Evolutionary conservation across 2,329 filamentous ascomycete species (phyloP).

Genomic region (Pseudogymnoascus sp.): DNA sequence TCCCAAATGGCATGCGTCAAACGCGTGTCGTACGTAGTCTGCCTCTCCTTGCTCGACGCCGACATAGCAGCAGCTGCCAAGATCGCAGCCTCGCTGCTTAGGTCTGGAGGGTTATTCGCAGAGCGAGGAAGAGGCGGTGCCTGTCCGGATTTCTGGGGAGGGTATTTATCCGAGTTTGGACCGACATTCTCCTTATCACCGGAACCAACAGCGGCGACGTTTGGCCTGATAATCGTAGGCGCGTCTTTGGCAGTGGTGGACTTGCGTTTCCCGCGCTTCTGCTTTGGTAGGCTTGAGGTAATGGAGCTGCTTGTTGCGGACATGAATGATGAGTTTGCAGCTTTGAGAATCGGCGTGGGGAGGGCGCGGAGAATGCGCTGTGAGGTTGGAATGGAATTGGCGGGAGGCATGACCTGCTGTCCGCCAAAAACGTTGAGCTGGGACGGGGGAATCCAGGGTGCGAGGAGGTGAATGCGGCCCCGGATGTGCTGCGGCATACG

Average conservation of each 20-base stretch:
- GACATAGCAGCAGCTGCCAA: conserved; percentile 48
- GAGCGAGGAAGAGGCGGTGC: conserved; percentile 22
- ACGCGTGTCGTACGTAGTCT: conserved; percentile 69
- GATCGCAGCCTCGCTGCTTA: conserved; percentile 26
- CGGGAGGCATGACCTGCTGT: conserved; percentile 64
- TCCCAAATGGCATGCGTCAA: conserved; percentile 94
- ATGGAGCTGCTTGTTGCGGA: conserved; percentile 81
- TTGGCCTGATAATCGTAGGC: conserved; percentile 26
- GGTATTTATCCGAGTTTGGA: conserved; percentile 23
- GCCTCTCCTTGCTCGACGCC: conserved; percentile 61
- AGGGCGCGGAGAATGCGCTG: conserved; percentile 85
- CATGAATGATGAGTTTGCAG: conserved; percentile 94
- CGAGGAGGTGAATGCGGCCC: conserved; percentile 85
- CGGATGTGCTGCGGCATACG: conserved; percentile 95
- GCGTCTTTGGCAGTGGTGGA: conserved; percentile 34
- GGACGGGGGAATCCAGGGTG: conserved; percentile 94
- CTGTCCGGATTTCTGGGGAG: conserved; percentile 24
- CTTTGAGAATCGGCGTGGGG: conserved; percentile 83
- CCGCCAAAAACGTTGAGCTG: conserved; percentile 77
- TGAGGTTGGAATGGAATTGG: conserved; percentile 79
- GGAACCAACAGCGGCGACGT: conserved; percentile 29
- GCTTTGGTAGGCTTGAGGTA: conserved; percentile 66
- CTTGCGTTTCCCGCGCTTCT: conserved; percentile 53
- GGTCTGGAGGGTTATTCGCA: conserved; percentile 22
- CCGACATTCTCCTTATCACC: conserved; percentile 26